These are phyloP conservation scores for Stachybotrys echinatus DNA, from an alignment of 2,329 filamentous ascomycete species.

Conservation along the genomic window DNA sequence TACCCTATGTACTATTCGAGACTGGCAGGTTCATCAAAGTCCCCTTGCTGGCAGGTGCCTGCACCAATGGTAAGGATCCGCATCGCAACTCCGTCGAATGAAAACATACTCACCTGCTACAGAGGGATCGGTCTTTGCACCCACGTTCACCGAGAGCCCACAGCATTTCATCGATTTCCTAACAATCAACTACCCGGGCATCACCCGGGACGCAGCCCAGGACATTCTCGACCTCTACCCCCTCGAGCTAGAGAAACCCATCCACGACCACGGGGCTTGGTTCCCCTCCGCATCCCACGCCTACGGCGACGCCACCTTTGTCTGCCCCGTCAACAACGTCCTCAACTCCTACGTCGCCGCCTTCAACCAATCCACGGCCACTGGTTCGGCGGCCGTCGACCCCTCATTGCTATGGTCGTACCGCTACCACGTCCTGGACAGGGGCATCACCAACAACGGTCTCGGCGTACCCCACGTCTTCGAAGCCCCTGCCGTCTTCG, in stretches of 20 bases:
- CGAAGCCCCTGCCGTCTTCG: slow-evolving; percentile 43
- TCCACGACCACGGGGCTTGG: slow-evolving; percentile 33
- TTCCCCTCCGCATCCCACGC: slow-evolving; percentile 36
- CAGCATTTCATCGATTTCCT: slow-evolving; percentile 34
- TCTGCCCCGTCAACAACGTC: slow-evolving; percentile 35
- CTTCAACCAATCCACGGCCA: slow-evolving; percentile 6
- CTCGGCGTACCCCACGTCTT: slow-evolving; percentile 44
- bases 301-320: slow-evolving; percentile 41
- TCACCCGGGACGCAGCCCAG: slow-evolving; percentile 28
- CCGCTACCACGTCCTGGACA: slow-evolving; percentile 43
- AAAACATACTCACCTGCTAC: slow-evolving; percentile 7
- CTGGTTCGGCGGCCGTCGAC: neutral
- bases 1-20: slow-evolving; percentile 33
- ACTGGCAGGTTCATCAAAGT: slow-evolving; percentile 35
- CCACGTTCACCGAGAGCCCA: slow-evolving; percentile 24
- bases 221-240: slow-evolving; percentile 35
- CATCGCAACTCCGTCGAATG: neutral
- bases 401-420: slow-evolving; percentile 36
- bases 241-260: slow-evolving; percentile 20
- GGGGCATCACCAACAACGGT: slow-evolving; percentile 25
- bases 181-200: slow-evolving; percentile 39
- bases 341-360: slow-evolving; percentile 24
- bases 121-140: slow-evolving; percentile 44
- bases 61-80: slow-evolving; percentile 32
- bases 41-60: slow-evolving; percentile 39